A percentile compares a stretch with the other conserved stretches of the same genome.
Conservation (phyloP, 83 land plant species). For the Picea engelmannii region DNA sequence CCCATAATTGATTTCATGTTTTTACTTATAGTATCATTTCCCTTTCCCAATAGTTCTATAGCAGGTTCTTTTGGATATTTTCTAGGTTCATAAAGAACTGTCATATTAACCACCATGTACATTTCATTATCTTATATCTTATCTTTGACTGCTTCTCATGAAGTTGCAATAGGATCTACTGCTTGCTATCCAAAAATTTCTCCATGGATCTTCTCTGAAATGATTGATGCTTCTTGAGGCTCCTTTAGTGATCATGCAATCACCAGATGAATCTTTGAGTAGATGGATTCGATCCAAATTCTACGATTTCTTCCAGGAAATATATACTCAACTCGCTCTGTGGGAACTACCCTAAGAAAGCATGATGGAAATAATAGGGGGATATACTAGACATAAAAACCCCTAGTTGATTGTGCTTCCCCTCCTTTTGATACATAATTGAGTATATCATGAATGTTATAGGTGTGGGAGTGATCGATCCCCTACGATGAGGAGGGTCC, state of each 20-base stretch:
- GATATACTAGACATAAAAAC: too few species aligned
- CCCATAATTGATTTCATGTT: conserved; percentile 10
- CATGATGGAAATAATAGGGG: too few species aligned
- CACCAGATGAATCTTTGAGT: conserved; percentile 22
- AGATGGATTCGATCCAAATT: background rate
- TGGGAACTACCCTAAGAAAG: too few species aligned
- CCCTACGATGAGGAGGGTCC: too few species aligned
- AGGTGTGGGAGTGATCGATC: too few species aligned
- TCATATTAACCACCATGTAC: conserved; percentile 24
- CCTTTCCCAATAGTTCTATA: conserved; percentile 21
- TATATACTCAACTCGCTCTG: background rate
- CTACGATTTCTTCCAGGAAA: conserved; percentile 10
- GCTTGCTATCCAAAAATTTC: conserved; percentile 20
- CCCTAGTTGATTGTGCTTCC: too few species aligned
- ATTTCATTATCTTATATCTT: conserved; percentile 20
- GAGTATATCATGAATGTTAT: too few species aligned
- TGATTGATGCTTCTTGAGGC: conserved; percentile 46
- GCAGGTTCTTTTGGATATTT: conserved; percentile 19
- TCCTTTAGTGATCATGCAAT: conserved; percentile 26
- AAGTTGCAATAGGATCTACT: conserved; percentile 22
- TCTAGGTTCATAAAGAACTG: conserved; percentile 20
- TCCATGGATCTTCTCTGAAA: conserved; percentile 36
- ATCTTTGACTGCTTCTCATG: conserved; percentile 11
- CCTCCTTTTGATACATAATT: too few species aligned
- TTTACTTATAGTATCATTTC: conserved; percentile 20